A percentile compares a stretch with the other conserved stretches of the same genome.
phyloP scores from a whole-genome alignment of 345 rosid genomes.

The Cardiospermum halicacabum region DNA sequence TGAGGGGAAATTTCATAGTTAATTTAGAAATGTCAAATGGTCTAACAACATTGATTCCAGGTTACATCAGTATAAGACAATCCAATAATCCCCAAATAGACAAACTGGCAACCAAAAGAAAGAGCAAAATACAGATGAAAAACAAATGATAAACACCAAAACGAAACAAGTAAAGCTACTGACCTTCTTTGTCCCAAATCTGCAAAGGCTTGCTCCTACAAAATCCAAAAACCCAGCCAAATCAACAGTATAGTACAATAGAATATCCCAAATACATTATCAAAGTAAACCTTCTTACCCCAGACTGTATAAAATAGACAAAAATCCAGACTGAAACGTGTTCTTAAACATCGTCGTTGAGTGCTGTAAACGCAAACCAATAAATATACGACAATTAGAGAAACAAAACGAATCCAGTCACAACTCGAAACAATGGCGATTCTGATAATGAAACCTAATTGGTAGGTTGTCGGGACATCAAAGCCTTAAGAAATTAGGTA shows the following conservation, averaged over 20 bases:
- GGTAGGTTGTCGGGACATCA: too few relatives aligned
- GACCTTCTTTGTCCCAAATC: conserved; percentile 89
- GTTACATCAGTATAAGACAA: too few relatives aligned
- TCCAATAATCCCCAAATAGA: not conserved
- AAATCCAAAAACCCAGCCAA: not conserved
- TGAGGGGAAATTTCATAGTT: too few relatives aligned
- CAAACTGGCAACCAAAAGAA: not conserved
- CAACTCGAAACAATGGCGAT: too few relatives aligned
- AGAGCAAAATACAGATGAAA: not conserved
- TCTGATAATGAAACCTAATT: too few relatives aligned
- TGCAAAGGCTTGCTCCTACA: conserved; percentile 74
- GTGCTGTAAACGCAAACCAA: not conserved
- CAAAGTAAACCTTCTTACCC: conserved; percentile 35
- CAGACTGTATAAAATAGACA: conserved; percentile 75
- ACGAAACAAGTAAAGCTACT: conserved; percentile 9
- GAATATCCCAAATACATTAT: not conserved
- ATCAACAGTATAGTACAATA: not conserved
- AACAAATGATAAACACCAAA: not conserved
- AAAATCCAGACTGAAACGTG: conserved; percentile 83
- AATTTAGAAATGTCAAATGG: not conserved
- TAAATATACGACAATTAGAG: not conserved
- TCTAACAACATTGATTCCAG: not conserved
- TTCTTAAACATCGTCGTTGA: conserved; percentile 64
- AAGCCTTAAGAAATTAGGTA: too few relatives aligned
- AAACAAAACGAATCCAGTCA: too few relatives aligned